Base-by-base conservation (phyloP, 2,329 filamentous ascomycete genomes). In the Aspergillus ochraceus region DNA sequence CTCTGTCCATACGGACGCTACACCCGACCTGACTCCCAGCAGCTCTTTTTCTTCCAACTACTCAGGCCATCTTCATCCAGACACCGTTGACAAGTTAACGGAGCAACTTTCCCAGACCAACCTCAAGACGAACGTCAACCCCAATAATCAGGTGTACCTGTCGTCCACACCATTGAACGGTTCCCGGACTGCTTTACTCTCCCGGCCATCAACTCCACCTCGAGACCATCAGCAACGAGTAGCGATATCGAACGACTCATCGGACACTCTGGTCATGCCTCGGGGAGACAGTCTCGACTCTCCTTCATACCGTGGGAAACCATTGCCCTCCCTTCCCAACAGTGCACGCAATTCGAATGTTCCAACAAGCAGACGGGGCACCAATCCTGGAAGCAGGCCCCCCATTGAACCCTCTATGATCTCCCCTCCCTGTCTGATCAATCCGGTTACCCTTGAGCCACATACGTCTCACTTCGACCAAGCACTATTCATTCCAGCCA, bases 31-130 rank as follows among this genome's bases (percentile, higher is more conserved):
- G 39, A 77, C 74, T 0, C 75, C 75, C 0, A 77, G 74, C 62
- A 76, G 70, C 59, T 77, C 75, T 1, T 76, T 77, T 60, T 77
- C 75, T 24, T 77, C 75, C 1, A 67, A 69, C 6, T 72, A 74
- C 54, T 75, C 74, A 8, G 65, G 69, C 17, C 64, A 70, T 0
- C 60, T 68, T 5, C 72, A 72, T 47, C 69, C 71, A 0, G 69
- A 74, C 45, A 64, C 64, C 0, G 65, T 71, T 2, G 49, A 72
- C 5, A 68, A 66, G 24, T 68, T 68, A 1, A 70, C 71, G 0
- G 66, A 74, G 49, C 68, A 73, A 47, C 60, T 72, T 0, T 68
- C 68, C n/a, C 58, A 68, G 1, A 66, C 71, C 62, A 65, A 65
- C 24, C 63, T 66, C 17, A 64, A 61, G 22, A 57, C 60, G 6